These are phyloP conservation scores for Linum tenue DNA, from an alignment of 345 rosid genomes.

Conservation along the genomic window DNA sequence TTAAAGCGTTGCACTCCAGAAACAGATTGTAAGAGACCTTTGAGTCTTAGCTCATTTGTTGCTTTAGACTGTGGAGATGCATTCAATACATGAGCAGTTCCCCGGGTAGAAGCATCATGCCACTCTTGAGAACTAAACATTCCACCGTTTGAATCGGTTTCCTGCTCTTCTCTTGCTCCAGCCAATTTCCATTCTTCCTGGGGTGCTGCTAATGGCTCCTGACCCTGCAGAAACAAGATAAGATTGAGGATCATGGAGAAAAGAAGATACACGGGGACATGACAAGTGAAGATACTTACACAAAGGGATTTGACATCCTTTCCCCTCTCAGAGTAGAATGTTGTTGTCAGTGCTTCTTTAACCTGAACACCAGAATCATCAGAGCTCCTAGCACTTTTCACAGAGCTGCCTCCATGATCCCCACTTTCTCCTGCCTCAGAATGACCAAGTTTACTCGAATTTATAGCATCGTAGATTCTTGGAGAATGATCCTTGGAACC, in stretches of 20 bases:
- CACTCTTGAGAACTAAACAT: slow-evolving; percentile 1
- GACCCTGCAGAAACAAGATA: slow-evolving; percentile 30
- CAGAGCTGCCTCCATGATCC: slow-evolving; percentile 11
- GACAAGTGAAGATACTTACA: slow-evolving; percentile 25
- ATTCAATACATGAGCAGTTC: neutral
- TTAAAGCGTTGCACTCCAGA: slow-evolving; percentile 22
- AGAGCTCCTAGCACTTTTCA: slow-evolving; percentile 19
- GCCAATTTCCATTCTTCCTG: slow-evolving; percentile 27
- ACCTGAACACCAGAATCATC: slow-evolving; percentile 29
- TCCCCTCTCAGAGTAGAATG: slow-evolving; percentile 23
- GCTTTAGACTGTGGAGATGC: slow-evolving; percentile 13
- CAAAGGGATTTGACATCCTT: slow-evolving; percentile 19
- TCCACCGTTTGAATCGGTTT: slow-evolving; percentile 16
- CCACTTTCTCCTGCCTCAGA: slow-evolving; percentile 2
- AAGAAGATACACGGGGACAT: neutral
- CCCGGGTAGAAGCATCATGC: slow-evolving; percentile 12
- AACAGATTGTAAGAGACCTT: slow-evolving; percentile 29
- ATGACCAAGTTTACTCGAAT: no score
- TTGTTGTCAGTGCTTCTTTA: slow-evolving; percentile 17
- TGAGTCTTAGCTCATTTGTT: slow-evolving; percentile 26
- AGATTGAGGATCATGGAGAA: neutral
- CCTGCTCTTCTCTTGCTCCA: slow-evolving; percentile 15
- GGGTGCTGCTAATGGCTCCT: slow-evolving; percentile 17
- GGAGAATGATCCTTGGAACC: slow-evolving; percentile 28
- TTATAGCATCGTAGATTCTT: no score